A percentile compares a stretch with the other conserved stretches of the same genome.
Evolutionary conservation across 2,329 filamentous ascomycete species (phyloP).

Genomic region (Macroventuria anomochaeta): DNA sequence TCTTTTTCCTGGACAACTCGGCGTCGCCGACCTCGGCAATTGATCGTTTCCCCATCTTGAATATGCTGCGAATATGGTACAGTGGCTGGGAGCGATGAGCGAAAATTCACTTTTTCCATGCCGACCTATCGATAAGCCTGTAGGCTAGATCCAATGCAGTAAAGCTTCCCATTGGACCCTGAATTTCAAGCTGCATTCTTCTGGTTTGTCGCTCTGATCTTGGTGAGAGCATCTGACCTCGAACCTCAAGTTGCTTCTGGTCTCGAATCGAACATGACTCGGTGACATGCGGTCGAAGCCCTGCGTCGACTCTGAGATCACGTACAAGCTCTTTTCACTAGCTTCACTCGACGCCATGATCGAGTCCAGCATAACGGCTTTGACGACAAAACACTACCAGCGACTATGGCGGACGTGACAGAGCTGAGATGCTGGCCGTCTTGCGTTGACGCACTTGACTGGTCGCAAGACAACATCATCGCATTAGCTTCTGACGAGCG

Average conservation of each 20-base stretch:
- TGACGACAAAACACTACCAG: not conserved
- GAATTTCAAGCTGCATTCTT: constrained; percentile 7
- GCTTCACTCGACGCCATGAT: not conserved
- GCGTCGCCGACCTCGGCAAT: constrained; percentile 43
- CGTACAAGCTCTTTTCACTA: not conserved
- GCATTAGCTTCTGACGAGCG: constrained; percentile 63
- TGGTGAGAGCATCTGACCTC: not conserved
- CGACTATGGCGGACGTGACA: constrained; percentile 44
- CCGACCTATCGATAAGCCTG: constrained; percentile 29
- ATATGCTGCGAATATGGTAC: constrained; percentile 3
- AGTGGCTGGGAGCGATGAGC: constrained; percentile 1
- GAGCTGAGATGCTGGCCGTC: constrained; percentile 57
- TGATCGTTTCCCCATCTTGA: constrained; percentile 47
- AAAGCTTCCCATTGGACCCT: constrained; percentile 6
- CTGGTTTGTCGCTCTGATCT: not conserved
- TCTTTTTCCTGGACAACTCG: constrained; percentile 47
- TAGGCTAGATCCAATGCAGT: constrained; percentile 1
- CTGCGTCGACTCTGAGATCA: not conserved
- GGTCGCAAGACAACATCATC: constrained; percentile 65
- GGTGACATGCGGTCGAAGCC: not conserved
- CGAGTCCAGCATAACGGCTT: not conserved
- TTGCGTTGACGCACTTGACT: constrained; percentile 60
- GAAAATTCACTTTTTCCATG: constrained; percentile 16
- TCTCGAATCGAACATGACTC: not conserved
- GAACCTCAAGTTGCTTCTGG: not conserved